Evolutionary conservation across 2,329 filamentous ascomycete genomes (phyloP).

Genomic region (Colletotrichum falcatum): DNA sequence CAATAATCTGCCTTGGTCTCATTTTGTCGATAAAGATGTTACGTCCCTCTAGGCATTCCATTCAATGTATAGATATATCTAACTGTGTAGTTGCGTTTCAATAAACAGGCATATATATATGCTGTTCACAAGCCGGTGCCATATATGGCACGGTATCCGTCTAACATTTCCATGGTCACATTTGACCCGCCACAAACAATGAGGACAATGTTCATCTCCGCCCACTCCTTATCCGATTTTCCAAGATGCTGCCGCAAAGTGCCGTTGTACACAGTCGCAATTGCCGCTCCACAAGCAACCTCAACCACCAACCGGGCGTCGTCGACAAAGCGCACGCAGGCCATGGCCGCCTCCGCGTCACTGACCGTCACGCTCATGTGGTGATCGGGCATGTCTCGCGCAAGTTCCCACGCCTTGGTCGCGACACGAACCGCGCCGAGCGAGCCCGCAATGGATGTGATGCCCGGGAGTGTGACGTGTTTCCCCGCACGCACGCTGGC

Average conservation of each 20-base stretch:
- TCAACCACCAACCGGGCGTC: conserved; percentile 87
- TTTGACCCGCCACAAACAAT: conserved; percentile 86
- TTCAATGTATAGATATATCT: background rate
- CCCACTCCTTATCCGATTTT: conserved; percentile 70
- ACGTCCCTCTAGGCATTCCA: background rate
- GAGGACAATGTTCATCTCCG: conserved; percentile 80
- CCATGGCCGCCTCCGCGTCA: conserved; percentile 84
- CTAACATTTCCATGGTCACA: conserved; percentile 71
- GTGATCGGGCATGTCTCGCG: conserved; percentile 51
- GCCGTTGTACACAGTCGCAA: conserved; percentile 76
- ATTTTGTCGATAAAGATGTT: background rate
- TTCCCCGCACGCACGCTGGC: conserved; percentile 67
- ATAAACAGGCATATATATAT: background rate
- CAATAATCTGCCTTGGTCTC: too few relatives aligned
- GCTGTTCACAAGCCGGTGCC: conserved; percentile 16
- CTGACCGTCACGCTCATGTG: conserved; percentile 70
- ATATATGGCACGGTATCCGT: conserved; percentile 66
- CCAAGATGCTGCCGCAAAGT: conserved; percentile 67
- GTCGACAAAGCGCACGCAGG: conserved; percentile 81
- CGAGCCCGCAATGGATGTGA: conserved; percentile 81
- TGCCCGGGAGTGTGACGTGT: conserved; percentile 74
- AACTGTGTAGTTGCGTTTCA: background rate
- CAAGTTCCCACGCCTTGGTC: conserved; percentile 74
- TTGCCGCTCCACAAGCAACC: conserved; percentile 83
- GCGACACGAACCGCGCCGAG: conserved; percentile 82